Evolutionary conservation across 2,329 filamentous ascomycete species (phyloP).

Genomic region (Arthrinium phaeospermum): DNA sequence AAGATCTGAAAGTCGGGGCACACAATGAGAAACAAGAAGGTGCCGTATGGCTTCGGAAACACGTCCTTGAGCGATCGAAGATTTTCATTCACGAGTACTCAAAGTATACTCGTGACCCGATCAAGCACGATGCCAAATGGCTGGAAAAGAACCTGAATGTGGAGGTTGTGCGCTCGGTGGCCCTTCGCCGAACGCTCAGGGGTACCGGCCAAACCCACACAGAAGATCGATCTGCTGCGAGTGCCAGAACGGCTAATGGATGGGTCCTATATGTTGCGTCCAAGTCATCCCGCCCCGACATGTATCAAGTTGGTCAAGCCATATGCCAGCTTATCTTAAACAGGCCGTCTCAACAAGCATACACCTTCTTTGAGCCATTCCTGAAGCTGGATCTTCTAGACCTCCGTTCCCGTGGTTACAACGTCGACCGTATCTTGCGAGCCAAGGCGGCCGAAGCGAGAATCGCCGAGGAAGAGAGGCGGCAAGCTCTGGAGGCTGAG

Average conservation of each 20-base stretch:
- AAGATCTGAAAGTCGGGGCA: conserved; percentile 75
- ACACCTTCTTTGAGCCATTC: conserved; percentile 89
- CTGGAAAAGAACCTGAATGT: conserved; percentile 84
- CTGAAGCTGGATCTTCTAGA: conserved; percentile 84
- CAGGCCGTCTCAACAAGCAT: conserved; percentile 85
- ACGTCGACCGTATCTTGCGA: conserved; percentile 91
- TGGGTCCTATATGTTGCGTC: conserved; percentile 79
- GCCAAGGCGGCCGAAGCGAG: conserved; percentile 87
- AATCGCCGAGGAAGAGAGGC: conserved; percentile 82
- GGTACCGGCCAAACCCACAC: conserved; percentile 72
- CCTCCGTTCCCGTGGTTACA: conserved; percentile 87
- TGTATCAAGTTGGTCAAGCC: conserved; percentile 91
- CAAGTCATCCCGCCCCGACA: conserved; percentile 67
- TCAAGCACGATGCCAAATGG: conserved; percentile 90
- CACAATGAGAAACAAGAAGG: conserved; percentile 69
- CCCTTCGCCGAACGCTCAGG: conserved; percentile 76
- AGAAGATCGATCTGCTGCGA: conserved; percentile 78
- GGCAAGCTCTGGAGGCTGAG: conserved; percentile 76
- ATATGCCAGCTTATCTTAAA: conserved; percentile 81
- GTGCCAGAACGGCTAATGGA: conserved; percentile 56
- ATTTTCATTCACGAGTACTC: conserved; percentile 83
- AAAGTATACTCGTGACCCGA: conserved; percentile 74
- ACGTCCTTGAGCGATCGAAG: conserved; percentile 85
- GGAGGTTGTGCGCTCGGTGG: conserved; percentile 77
- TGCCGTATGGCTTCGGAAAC: conserved; percentile 74